phyloP scores from a whole-genome alignment of 805 yeast genomes.

The Teunomyces aglyptinius region DNA sequence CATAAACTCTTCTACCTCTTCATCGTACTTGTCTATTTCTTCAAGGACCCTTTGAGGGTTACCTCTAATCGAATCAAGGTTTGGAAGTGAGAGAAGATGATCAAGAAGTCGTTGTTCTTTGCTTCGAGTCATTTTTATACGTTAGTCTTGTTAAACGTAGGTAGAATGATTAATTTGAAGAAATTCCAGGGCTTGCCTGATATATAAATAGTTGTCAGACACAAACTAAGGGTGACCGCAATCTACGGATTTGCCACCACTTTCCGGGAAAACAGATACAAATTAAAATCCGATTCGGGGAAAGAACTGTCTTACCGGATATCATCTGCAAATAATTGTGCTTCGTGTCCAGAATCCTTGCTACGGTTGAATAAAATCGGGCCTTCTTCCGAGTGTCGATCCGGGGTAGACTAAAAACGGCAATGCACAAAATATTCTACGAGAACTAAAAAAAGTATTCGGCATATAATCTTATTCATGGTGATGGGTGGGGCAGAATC shows the following conservation, averaged over 20 bases:
- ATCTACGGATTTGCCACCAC: neutral
- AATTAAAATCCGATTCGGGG: neutral
- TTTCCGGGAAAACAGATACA: neutral
- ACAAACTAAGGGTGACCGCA: neutral
- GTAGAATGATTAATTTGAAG: neutral
- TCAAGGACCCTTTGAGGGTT: slow-evolving; percentile 31
- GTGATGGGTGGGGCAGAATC: neutral
- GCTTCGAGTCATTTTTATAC: slow-evolving; percentile 8
- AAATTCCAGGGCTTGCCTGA: neutral
- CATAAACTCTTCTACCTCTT: slow-evolving; percentile 21
- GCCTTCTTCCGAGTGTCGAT: neutral
- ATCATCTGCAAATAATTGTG: neutral
- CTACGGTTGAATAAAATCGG: no score
- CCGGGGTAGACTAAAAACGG: neutral
- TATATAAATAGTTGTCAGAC: neutral
- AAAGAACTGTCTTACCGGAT: neutral
- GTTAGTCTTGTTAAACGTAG: neutral
- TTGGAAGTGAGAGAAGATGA: slow-evolving; percentile 21
- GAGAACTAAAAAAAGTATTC: neutral
- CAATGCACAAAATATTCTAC: neutral
- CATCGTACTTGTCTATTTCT: slow-evolving; percentile 27
- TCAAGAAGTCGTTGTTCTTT: slow-evolving; percentile 28
- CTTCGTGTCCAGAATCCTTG: neutral
- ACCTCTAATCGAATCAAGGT: slow-evolving; percentile 22
- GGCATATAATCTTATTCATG: neutral